A percentile compares a stretch with the other conserved stretches of the same genome.
Conservation (phyloP, 2,329 filamentous ascomycete genomes). For the Colletotrichum plurivorum region DNA sequence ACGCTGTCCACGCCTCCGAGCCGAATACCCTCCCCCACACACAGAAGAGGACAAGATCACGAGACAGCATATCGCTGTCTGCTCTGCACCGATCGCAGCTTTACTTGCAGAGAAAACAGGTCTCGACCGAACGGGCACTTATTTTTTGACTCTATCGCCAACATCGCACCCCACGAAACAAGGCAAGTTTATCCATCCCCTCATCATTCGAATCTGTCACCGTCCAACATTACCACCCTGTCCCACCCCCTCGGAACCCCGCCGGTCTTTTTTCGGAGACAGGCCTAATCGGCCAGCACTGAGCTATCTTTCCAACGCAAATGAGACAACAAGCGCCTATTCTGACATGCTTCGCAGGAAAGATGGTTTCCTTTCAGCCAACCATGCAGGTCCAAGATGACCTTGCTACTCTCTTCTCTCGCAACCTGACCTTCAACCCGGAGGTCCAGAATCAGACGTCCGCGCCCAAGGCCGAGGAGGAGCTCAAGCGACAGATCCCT, state of each 20-base stretch:
- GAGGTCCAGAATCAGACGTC: conserved; percentile 49
- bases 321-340: not conserved
- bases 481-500: conserved; percentile 47
- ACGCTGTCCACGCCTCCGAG: conserved; percentile 23
- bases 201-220: not conserved
- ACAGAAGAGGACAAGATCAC: conserved; percentile 12
- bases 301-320: no score
- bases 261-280: conserved; percentile 35
- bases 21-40: conserved; percentile 14
- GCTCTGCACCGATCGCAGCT: conserved; percentile 11
- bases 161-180: not conserved
- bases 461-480: conserved; percentile 49
- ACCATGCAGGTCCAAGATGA: conserved; percentile 82
- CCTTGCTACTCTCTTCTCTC: conserved; percentile 83
- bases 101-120: conserved; percentile 30
- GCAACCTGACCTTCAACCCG: conserved; percentile 77
- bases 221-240: not conserved
- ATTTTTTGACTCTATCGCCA: conserved; percentile 3
- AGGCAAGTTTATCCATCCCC: conserved; percentile 16
- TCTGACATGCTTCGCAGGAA: conserved; percentile 40
- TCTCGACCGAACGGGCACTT: conserved; percentile 15
- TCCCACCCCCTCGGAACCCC: conserved; percentile 14
- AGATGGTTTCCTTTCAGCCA: conserved; percentile 55
- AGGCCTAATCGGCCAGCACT: not conserved
- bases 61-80: conserved; percentile 20